These are phyloP conservation scores for Thermomucor indicae-seudaticae DNA, from an alignment of 371 early-diverging fungal species.

Conservation along the genomic window DNA sequence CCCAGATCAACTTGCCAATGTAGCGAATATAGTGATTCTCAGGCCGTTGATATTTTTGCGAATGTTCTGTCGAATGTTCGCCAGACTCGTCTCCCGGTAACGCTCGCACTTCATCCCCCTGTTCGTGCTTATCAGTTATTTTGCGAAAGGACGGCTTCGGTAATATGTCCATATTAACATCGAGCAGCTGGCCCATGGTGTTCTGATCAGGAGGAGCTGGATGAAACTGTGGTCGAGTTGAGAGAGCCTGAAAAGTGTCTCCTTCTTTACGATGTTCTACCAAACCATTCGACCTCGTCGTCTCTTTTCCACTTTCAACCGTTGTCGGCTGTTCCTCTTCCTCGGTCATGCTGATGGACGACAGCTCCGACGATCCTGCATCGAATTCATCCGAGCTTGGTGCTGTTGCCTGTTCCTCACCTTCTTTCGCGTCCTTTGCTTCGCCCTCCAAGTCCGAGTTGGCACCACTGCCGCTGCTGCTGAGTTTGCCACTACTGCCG, in stretches of 20 bases:
- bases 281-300: background rate
- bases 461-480: background rate
- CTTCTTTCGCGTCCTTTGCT: background rate
- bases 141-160: slow-evolving; percentile 43
- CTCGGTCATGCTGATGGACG: background rate
- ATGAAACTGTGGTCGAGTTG: slow-evolving; percentile 23
- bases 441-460: background rate
- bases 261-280: slow-evolving; percentile 20
- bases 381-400: background rate
- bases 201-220: background rate
- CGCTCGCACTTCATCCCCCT: background rate
- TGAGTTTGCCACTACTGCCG: background rate
- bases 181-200: too few species aligned
- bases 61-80: background rate
- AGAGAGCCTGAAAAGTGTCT: slow-evolving; percentile 21
- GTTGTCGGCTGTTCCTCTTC: background rate
- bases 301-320: background rate
- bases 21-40: slow-evolving; percentile 58
- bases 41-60: slow-evolving; percentile 34
- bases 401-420: background rate
- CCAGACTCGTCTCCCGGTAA: slow-evolving; percentile 2
- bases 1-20: slow-evolving; percentile 26
- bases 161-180: slow-evolving; percentile 18
- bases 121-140: too few species aligned
- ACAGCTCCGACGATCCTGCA: slow-evolving; percentile 1